Evolutionary conservation across 1,139 yeast species (phyloP).

Genomic region (Lodderomyces theae): DNA sequence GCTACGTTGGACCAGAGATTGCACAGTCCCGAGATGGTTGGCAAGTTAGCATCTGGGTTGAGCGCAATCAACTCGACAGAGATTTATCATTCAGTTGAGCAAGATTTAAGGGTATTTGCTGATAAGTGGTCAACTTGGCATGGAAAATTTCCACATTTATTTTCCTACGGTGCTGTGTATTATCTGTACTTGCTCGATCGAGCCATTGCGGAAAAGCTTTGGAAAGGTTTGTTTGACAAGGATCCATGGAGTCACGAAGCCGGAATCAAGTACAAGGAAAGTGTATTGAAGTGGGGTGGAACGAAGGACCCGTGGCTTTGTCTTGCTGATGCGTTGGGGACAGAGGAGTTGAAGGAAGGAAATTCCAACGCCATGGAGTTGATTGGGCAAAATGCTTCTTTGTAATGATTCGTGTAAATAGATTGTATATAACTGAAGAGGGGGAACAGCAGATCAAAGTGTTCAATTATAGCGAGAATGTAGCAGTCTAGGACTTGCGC

Average conservation of each 20-base stretch:
- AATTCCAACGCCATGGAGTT: constrained; percentile 72
- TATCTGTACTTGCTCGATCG: constrained; percentile 90
- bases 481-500: too few species aligned
- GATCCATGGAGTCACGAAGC: constrained; percentile 71
- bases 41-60: constrained; percentile 20
- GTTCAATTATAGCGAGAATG: too few species aligned
- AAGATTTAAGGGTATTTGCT: constrained; percentile 50
- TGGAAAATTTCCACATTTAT: constrained; percentile 89
- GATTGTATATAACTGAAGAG: constrained; percentile 1
- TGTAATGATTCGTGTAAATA: constrained; percentile 9
- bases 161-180: constrained; percentile 92
- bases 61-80: constrained; percentile 48
- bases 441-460: too few species aligned
- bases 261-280: constrained; percentile 70
- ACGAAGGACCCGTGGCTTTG: constrained; percentile 87
- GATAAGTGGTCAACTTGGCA: constrained; percentile 82
- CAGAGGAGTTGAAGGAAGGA: constrained; percentile 59
- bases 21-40: constrained; percentile 49
- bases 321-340: constrained; percentile 72
- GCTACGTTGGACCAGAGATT: constrained; percentile 82
- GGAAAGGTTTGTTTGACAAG: constrained; percentile 66
- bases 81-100: constrained; percentile 67
- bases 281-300: constrained; percentile 91
- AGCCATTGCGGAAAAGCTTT: constrained; percentile 85
- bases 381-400: constrained; percentile 34